Evolutionary conservation across 2,329 filamentous ascomycete species (phyloP), one percentile per base, ranked within the genome.

Genomic region (Tolypocladium cylindrosporum): DNA sequence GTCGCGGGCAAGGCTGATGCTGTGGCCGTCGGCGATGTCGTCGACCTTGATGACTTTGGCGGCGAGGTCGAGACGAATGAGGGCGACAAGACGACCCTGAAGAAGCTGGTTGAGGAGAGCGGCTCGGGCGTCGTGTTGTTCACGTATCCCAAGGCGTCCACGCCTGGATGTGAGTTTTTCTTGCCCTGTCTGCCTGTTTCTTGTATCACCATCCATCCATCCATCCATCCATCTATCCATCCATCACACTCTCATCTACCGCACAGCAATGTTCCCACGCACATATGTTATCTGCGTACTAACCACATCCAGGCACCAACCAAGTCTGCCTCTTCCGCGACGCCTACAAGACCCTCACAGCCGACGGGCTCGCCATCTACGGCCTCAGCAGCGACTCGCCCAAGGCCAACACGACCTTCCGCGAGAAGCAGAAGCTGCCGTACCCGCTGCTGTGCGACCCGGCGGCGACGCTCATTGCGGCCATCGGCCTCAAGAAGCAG

Each of bases 301-400:
- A 16, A 63, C 42, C 34, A 37, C n/a, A 37, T 61, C 52, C 61
- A 96, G 92, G 93, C 80, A 97, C 91, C 58, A 94, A 81, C 59
- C 94, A 99, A 80, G 94, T 82, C 61, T 97, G 92, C 75, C 79
- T 93, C 65, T 97, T 99, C 82, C 88, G 94, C 68, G 92, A 97
- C 79, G 81, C 85, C 31, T 90, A 96, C 75, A 77, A 80, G 53
- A 78, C 86, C 55, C 81, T 97, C 57, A 93, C 88, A 13, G 81
- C 85, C 36, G 88, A 84, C 57, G 93, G 93, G 10, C 84, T 96
- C 60, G 81, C 86, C 69, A 91, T 99, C 75, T 97, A 90, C 72
- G 94, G 94, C 58, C 85, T 99, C 55, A 95, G 90, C 61, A 84
- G 84, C 65, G 94, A 97, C 77, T 89, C 86, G 54, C 86, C 91